Base-by-base conservation (phyloP, 1,139 yeast genomes). In the Zhuliangozyma blackwelliae region DNA sequence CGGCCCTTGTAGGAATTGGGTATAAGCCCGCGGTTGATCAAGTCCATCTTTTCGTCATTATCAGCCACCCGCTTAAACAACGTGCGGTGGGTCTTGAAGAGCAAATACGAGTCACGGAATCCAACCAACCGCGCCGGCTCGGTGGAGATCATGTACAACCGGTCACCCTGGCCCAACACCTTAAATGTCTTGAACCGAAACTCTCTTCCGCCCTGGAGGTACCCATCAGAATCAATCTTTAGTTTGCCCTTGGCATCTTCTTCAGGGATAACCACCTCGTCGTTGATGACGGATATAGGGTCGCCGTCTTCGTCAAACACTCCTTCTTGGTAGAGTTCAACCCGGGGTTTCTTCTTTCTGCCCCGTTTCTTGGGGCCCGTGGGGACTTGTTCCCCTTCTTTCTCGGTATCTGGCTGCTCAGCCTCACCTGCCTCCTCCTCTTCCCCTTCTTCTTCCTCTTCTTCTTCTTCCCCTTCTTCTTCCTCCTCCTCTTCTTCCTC, bases 121-220 rank as follows among this genome's bases (percentile, higher is more conserved):
- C 97, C 97, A 48, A 90, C 89, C 51, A 90, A 78, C 48, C 97
- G 73, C 0, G 98, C 97, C 1, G 97, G 96, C 55, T 90, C 97
- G 0, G 97, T 90, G 2, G 96, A 85, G 33, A 92, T 75, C 95
- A 92, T 89, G 58, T 79, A 92, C 40, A 82, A 69, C 44, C 80
- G 71, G 28, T 79, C 75, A 4, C 95, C 96, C 40, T 82, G 76
- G 5, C 85, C 88, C 31, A 73, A 61, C 9, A 90, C 75, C 5
- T 87, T 86, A 61, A 92, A 92, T 0, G 94, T 80, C 43, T 90
- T 81, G 44, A 88, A 84, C 42, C 92, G 71, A 62, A 76, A 92
- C 50, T 78, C 75, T 47, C 97, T 72, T n/a, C 79, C 94, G 2
- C 86, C 96, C 32, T 60, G 55, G 40, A 94, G 65, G 38, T 72